Conservation (phyloP, 2,329 filamentous ascomycete species). For the Xylaria sp. region DNA sequence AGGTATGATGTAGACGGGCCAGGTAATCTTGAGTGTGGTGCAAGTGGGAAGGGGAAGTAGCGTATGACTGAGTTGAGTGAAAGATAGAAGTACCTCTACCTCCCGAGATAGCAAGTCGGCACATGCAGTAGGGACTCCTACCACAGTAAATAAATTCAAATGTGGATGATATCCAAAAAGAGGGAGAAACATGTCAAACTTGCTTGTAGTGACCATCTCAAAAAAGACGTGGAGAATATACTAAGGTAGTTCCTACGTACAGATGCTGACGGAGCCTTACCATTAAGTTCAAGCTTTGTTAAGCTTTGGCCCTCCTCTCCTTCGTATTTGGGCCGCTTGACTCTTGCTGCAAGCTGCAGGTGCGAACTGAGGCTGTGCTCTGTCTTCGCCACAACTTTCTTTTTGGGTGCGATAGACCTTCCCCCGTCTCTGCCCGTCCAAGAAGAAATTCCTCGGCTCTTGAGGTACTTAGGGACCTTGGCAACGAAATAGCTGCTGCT, state of each 20-base stretch:
- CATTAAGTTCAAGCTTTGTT: background rate
- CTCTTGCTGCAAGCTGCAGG: constrained; percentile 4
- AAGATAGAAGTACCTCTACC: too few species aligned
- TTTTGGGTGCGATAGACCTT: background rate
- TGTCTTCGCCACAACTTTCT: constrained; percentile 26
- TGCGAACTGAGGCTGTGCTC: constrained; percentile 27
- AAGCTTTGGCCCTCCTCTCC: background rate
- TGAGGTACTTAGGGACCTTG: background rate
- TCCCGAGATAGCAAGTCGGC: background rate
- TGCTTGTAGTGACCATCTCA: background rate
- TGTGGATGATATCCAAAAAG: too few species aligned
- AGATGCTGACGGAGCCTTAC: constrained; percentile 15
- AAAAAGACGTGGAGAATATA: background rate
- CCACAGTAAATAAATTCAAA: background rate
- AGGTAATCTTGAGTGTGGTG: background rate
- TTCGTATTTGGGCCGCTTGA: constrained; percentile 20
- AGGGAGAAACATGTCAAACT: too few species aligned
- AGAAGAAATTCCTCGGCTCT: background rate
- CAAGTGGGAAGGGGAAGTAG: background rate
- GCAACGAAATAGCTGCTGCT: background rate
- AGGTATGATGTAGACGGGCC: background rate
- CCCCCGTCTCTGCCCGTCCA: too few species aligned
- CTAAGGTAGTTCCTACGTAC: constrained; percentile 22
- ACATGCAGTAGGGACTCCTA: background rate
- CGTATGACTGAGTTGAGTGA: background rate